Evolutionary conservation across 768 basidiomycete species (phyloP), one percentile per base, ranked within the genome.

Genomic region (Leccinum subgranulosum): DNA sequence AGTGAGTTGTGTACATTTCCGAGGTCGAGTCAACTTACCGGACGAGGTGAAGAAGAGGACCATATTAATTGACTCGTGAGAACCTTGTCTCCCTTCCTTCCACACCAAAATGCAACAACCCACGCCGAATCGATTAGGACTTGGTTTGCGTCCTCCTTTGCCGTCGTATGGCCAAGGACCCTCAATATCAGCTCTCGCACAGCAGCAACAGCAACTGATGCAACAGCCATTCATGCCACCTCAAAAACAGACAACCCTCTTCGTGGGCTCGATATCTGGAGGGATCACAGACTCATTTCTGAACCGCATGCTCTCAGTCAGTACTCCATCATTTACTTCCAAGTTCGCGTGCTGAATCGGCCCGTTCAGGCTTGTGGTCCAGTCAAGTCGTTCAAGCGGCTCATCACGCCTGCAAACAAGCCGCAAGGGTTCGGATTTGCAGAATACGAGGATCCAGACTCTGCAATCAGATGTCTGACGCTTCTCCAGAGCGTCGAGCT

Each of bases 351-450:
- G 5, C 43, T 33, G 39, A 11, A 48, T 48, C 12, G 33, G n/a
- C 8, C 0, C 29, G 31, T 49, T 17, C 58, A 98, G 95, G 87
- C 94, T 28, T 98, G 94, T 65, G 97, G 97, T 14, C 84, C 87
- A 4, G 78, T 98, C 58, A 85, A 86, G 58, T 92, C 91, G 1
- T 91, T 99, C 76, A 98, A 95, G 65, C 87, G 95, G 15, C 85
- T 95, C 23, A 90, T 92, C 48, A 95, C 94, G 2, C 92, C 94
- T 25, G 87, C 90, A 17, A 92, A 95, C 67, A 92, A 95, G 72
- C 90, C 95, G 6, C 92, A 95, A 76, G 94, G 93, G 3, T 98
- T 98, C 69, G 97, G 95, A 10, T 99, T 98, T 73, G 96, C 93
- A 50, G 92, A 96, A 71, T 98, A 84, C 69, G 91, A 95, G 69